Base-by-base conservation (phyloP, 2,329 filamentous ascomycete species). In the Setomelanomma holmii region DNA sequence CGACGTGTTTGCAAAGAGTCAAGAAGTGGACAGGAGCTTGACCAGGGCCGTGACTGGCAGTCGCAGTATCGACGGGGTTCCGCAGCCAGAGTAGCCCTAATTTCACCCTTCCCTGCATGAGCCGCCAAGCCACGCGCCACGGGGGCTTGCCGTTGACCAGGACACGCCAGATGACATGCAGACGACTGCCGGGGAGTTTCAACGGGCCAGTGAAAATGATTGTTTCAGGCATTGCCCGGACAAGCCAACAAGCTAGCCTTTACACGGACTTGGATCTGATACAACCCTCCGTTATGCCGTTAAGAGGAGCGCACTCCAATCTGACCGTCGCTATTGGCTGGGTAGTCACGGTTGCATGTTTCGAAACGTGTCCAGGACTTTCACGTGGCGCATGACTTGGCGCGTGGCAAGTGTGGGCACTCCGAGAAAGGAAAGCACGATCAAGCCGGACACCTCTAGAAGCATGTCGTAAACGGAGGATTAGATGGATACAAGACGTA, bases 41-140 rank as follows among this genome's bases (percentile, higher is more conserved):
- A 38, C 44, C 46, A 45, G 40, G 38, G 39, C 50, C 24, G n/a
- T n/a, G n/a, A 30, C 27, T 30, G 27, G 27, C 27, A 30, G 27
- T 30, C 14, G 27, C 27, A 30, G 27, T 14, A 30, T 30, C 27
- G 27, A 30, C 27, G 49, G 51, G 43, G 40, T 59, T 54, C 48
- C 47, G 45, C 50, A 51, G 47, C 45, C 56, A 53, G 45, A 60
- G 48, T 58, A 57, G 51, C 45, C 46, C 40, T 52, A 60, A 58
- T 56, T 48, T 62, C 23, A 33, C 20, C 43, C 47, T 34, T 23
- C 48, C 45, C 22, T 62, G 60, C 57, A 60, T 58, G 6, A 46
- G 19, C 40, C 45, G 56, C 58, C 56, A 57, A 61, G 58, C 49
- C 47, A 38, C 19, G 41, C 19, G 35, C 49, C 41, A 48, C 58